phyloP scores from a whole-genome alignment of 2,329 filamentous ascomycete species.

The Cladosporium colombiae region DNA sequence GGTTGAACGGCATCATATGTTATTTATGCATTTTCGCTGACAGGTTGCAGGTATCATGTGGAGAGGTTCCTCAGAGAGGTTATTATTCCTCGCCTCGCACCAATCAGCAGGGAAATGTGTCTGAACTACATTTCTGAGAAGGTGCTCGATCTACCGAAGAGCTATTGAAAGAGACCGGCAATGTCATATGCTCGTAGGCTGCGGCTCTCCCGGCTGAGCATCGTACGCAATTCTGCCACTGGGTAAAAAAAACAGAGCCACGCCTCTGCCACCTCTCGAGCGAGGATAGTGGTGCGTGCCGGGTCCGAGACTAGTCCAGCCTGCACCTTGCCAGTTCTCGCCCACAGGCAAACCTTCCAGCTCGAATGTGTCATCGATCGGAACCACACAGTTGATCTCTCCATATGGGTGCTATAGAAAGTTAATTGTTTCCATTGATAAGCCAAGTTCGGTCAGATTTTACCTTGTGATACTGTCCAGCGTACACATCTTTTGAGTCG shows the following conservation, averaged over 20 bases:
- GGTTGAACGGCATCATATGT: background rate
- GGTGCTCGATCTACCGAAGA: conserved; percentile 34
- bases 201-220: conserved; percentile 46
- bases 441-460: background rate
- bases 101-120: conserved; percentile 52
- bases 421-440: background rate
- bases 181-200: conserved; percentile 34
- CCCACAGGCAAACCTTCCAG: conserved; percentile 52
- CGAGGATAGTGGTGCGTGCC: conserved; percentile 61
- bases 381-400: conserved; percentile 37
- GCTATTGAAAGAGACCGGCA: conserved; percentile 25
- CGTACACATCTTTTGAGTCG: conserved; percentile 50
- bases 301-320: conserved; percentile 57
- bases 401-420: conserved; percentile 31
- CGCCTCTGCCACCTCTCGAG: conserved; percentile 51
- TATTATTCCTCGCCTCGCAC: conserved; percentile 64
- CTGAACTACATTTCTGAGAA: conserved; percentile 38
- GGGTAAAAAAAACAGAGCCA: conserved; percentile 58
- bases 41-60: conserved; percentile 54
- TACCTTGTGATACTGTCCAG: conserved; percentile 50
- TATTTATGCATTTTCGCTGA: background rate
- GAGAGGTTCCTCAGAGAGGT: conserved; percentile 67
- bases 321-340: conserved; percentile 54
- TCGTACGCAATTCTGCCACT: conserved; percentile 56
- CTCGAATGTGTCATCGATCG: conserved; percentile 52